Evolutionary conservation across 257 asterid genomes (phyloP).

Genomic region (Apocynum venetum): DNA sequence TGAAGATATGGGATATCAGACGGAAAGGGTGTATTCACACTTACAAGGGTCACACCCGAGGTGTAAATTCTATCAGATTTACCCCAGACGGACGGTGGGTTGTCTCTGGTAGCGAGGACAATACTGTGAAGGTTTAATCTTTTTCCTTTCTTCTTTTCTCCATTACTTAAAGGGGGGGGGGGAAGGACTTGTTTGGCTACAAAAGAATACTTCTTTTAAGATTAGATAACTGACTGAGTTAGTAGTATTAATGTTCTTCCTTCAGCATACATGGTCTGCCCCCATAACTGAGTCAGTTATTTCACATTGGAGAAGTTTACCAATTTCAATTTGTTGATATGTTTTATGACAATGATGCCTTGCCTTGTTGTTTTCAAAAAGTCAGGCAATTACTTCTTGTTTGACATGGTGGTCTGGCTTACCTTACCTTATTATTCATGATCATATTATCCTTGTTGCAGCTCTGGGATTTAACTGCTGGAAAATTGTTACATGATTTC

Average conservation of each 20-base stretch:
- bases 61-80: slow-evolving; percentile 86
- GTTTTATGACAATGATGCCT: background rate
- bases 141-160: slow-evolving; percentile 17
- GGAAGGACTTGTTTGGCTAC: background rate
- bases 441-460: slow-evolving; percentile 34
- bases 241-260: background rate
- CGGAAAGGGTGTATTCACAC: slow-evolving; percentile 97
- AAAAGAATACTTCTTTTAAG: background rate
- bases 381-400: background rate
- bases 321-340: background rate
- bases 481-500: slow-evolving; percentile 92
- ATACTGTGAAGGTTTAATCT: slow-evolving; percentile 76
- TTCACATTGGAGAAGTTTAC: background rate
- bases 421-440: slow-evolving; percentile 21
- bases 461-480: slow-evolving; percentile 99
- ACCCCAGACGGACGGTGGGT: slow-evolving; percentile 99
- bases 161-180: background rate
- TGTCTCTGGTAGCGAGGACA: slow-evolving; percentile 98
- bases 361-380: background rate
- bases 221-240: background rate
- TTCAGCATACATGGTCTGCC: background rate
- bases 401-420: background rate
- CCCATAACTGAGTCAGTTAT: background rate
- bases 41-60: slow-evolving; percentile 96
- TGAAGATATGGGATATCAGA: slow-evolving; percentile 98